Conservation (phyloP, 768 basidiomycete genomes). For the Rhizopogon roseolus region DNA sequence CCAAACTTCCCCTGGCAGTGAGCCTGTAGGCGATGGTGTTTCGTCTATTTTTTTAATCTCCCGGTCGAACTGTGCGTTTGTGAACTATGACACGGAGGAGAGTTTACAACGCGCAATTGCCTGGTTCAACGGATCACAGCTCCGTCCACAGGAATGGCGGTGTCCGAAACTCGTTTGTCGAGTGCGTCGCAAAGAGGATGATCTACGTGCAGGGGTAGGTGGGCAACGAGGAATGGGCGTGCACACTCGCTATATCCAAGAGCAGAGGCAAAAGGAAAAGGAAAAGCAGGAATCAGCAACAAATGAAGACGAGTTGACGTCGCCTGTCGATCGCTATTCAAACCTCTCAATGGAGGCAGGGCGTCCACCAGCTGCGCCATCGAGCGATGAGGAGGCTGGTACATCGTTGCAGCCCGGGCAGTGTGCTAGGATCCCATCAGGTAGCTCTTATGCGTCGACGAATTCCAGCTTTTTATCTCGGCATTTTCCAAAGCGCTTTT, state of each 20-base stretch:
- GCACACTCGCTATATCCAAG: conserved; percentile 78
- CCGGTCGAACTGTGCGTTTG: conserved; percentile 93
- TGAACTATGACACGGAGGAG: conserved; percentile 72
- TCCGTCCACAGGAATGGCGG: conserved; percentile 67
- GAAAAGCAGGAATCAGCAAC: conserved; percentile 12
- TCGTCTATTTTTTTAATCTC: conserved; percentile 88
- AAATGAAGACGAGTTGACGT: conserved; percentile 6
- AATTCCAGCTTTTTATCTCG: conserved; percentile 72
- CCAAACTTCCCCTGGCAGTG: conserved; percentile 9
- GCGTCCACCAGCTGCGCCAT: conserved; percentile 18
- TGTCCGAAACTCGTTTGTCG: conserved; percentile 83
- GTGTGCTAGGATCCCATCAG: conserved; percentile 32
- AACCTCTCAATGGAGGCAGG: conserved; percentile 7
- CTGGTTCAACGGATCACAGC: conserved; percentile 64
- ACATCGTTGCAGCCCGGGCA: conserved; percentile 2
- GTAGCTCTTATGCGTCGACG: conserved; percentile 73
- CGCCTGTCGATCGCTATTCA: background rate
- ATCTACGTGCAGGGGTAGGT: conserved; percentile 85
- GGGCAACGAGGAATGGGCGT: conserved; percentile 84
- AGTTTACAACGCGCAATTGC: conserved; percentile 63
- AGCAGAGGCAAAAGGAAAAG: conserved; percentile 30
- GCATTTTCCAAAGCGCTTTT: conserved; percentile 85
- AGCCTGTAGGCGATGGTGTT: conserved; percentile 44
- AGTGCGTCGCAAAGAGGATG: conserved; percentile 75
- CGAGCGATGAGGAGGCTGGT: conserved; percentile 35